Conservation (phyloP, 2,329 filamentous ascomycete genomes). For the Ophiostoma triangulosporum region DNA sequence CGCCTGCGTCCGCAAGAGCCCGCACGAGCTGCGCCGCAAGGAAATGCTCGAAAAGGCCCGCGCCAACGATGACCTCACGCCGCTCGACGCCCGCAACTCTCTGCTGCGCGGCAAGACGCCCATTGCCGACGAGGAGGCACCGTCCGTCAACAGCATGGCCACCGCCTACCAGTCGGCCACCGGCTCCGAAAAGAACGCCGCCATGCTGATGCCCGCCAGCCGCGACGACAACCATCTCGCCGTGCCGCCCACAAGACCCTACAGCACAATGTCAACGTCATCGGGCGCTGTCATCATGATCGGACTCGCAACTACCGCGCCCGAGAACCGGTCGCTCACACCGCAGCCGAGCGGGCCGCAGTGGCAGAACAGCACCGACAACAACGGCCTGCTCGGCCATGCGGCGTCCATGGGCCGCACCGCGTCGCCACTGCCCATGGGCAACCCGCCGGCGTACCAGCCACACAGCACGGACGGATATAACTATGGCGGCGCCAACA, state of each 20-base stretch:
- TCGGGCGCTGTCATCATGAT: not conserved
- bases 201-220: not conserved
- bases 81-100: conserved; percentile 75
- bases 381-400: not conserved
- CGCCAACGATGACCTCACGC: conserved; percentile 71
- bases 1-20: conserved; percentile 72
- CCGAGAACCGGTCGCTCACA: not conserved
- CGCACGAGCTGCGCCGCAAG: conserved; percentile 77
- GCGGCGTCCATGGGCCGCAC: not conserved
- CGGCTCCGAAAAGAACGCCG: not conserved
- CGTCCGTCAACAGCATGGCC: not conserved
- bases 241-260: not conserved
- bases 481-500: not conserved
- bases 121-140: not conserved
- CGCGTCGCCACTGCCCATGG: not conserved
- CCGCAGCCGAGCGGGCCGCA: not conserved
- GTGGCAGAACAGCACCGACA: not conserved
- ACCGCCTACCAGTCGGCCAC: not conserved
- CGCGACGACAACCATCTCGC: not conserved
- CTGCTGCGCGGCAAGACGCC: conserved; percentile 37
- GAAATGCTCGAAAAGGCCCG: conserved; percentile 64
- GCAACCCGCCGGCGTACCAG: not conserved
- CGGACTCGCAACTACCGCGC: not conserved
- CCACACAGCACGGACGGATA: not conserved
- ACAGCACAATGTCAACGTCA: not conserved